phyloP scores from a whole-genome alignment of 2,329 filamentous ascomycete genomes.

The Penicillium vulpinum region DNA sequence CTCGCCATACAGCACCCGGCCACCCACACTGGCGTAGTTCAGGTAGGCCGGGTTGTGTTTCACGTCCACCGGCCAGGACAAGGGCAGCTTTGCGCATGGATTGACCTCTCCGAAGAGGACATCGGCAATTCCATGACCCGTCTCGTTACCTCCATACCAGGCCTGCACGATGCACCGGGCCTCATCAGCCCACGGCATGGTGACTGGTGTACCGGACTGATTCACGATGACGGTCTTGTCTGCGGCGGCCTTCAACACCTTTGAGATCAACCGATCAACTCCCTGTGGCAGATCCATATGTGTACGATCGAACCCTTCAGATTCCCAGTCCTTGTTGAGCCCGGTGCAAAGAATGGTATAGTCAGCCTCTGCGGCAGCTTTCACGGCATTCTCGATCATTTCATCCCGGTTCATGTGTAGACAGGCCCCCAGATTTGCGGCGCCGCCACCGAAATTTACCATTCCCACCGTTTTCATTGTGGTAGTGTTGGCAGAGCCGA shows the following conservation, averaged over 20 bases:
- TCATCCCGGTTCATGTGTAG: conserved; percentile 17
- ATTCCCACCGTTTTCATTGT: conserved; percentile 27
- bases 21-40: conserved; percentile 69
- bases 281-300: conserved; percentile 56
- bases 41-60: conserved; percentile 72
- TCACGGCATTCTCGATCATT: conserved; percentile 14
- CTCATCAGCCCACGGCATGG: conserved; percentile 47
- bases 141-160: conserved; percentile 82
- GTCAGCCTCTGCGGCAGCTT: conserved; percentile 19
- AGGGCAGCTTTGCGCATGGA: conserved; percentile 70
- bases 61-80: conserved; percentile 66
- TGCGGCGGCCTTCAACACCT: conserved; percentile 64
- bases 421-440: conserved; percentile 28
- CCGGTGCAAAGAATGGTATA: conserved; percentile 26
- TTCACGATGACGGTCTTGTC: conserved; percentile 67
- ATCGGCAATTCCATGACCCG: conserved; percentile 76
- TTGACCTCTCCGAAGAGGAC: conserved; percentile 70
- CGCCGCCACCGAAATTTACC: conserved; percentile 26
- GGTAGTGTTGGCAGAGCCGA: conserved; percentile 29
- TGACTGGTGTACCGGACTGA: conserved; percentile 69
- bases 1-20: conserved; percentile 72
- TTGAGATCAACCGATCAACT: conserved; percentile 58
- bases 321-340: conserved; percentile 36
- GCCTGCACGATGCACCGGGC: conserved; percentile 64
- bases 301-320: conserved; percentile 48